Base-by-base conservation (phyloP, 345 rosid genomes). In the Euphorbia pulcherrima region DNA sequence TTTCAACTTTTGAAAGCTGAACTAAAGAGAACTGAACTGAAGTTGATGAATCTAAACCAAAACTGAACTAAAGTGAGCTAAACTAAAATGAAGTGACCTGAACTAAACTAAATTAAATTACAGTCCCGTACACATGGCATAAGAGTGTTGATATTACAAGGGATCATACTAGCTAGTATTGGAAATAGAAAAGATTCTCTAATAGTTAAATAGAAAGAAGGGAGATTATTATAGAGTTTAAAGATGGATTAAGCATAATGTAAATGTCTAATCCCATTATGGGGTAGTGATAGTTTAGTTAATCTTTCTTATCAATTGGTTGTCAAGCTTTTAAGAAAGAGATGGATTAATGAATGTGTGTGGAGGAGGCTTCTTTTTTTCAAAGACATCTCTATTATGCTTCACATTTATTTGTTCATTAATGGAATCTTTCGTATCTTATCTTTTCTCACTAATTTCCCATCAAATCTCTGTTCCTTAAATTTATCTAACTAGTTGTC, bases 221-320 rank as follows among this genome's bases (percentile, higher is more conserved):
- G 35, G 77, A 75, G 75, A 78, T 79, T 66, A 76, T 80, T 76
- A 82, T 74, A 54, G 77, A 74, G 69, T 74, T 76, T 72, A 82
- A 82, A 64, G 78, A 79, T 78, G 1, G 80, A 64, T 54, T 75
- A 69, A 79, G 74, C 85, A 70, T 29, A 63, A 82, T 62, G 84
- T 85, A 29, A 63, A 82, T 62, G 84, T 85, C 88, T 77, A 82
- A 82, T 80, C 82, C 80, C 84, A 85, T 82, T 74, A 75, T 61
- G 77, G 53, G 55, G 24, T 39, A 62, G 70, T 39, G 85, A 78
- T 77, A 23, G 87, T 82, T 82, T 77, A 23, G 87, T 82, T 82
- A 87, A 73, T 77, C 75, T 83, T 86, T 86, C 90, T 73, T 80
- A 83, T 83, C 85, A 79, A 81, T 74, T 62, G 78, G 84, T 74